These are phyloP conservation scores for Coriolopsis trogii DNA, from an alignment of 1,284 basidiomycete genomes.

Conservation along the genomic window DNA sequence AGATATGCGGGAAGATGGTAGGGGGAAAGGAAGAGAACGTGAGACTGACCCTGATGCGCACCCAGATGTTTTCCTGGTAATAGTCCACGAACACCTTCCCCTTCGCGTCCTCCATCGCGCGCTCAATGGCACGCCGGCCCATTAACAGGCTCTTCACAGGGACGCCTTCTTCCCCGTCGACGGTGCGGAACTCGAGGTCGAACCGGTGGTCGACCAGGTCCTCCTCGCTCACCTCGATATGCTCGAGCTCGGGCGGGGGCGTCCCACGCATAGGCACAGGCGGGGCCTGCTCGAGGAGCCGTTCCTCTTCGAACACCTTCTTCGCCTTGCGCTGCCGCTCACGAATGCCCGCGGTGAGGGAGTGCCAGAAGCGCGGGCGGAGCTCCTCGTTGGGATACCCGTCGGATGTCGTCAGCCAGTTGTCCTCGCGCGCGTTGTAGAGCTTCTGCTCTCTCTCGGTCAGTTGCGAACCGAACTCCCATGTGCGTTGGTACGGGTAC, in stretches of 20 bases:
- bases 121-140: slow-evolving; percentile 13
- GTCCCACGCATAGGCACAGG: neutral
- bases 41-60: slow-evolving; percentile 15
- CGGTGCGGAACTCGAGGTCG: slow-evolving; percentile 11
- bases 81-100: slow-evolving; percentile 7
- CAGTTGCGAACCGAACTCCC: neutral
- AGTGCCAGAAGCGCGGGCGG: neutral
- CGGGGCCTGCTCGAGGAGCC: slow-evolving; percentile 4
- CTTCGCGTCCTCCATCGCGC: slow-evolving; percentile 7
- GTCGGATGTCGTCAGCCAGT: slow-evolving; percentile 2
- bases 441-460: neutral
- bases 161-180: slow-evolving; percentile 8
- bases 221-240: neutral
- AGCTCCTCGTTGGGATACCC: neutral
- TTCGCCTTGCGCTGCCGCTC: neutral
- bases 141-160: slow-evolving; percentile 12
- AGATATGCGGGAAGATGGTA: too few species aligned
- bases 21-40: neutral
- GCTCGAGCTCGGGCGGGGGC: neutral
- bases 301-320: slow-evolving; percentile 8
- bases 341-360: neutral
- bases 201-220: neutral
- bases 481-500: slow-evolving; percentile 18
- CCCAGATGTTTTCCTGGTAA: slow-evolving; percentile 13
- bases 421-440: slow-evolving; percentile 11